Evolutionary conservation across 2,329 filamentous ascomycete species (phyloP), one percentile per base, ranked within the genome.

Genomic region (Pseudonectria foliicola): DNA sequence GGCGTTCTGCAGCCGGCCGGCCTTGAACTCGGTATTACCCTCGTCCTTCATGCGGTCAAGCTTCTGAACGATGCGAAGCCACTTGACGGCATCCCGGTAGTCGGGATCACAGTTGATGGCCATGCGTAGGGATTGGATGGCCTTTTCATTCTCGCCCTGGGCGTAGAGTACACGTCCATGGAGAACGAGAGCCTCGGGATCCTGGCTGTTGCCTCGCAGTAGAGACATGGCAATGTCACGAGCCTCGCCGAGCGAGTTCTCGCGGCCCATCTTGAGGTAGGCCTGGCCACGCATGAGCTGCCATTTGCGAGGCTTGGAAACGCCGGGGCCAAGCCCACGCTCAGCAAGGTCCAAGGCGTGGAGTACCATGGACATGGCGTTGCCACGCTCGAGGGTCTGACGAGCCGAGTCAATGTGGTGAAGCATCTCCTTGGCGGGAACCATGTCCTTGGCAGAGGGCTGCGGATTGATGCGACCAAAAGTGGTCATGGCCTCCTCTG

Each of bases 71-170:
- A 85, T 84, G 42, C 86, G 78, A 40, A 96, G 70, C 67, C 86
- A 90, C 66, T 88, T 93, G 50, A 95, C 77, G 7, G 89, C 90
- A 44, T 86, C 82, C 51, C 79, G 82, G 67, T 85, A 92, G 60
- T 98, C 92, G 7, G 92, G 92, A 51, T 96, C 92, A 59, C 89
- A 87, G 58, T 74, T 84, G 37, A 95, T 67, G 13, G 90, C 92
- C 66, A 92, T 85, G 46, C 87, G 79, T 67, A 96, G 92, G 60
- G 93, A 85, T 56, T 90, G 85, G 28, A 95, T 75, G 2, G 92
- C 90, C 70, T 95, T 94, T 3, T 93, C 85, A 54, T 95, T 95
- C 49, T 98, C 92, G 21, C 92, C 92, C 57, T 92, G 85, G 4
- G 80, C 82, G 53, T 96, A 96, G 32, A 95, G 73, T 12, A 87